These are phyloP conservation scores for Penicillium verrucosum DNA, from an alignment of 2,329 filamentous ascomycete genomes.

Conservation along the genomic window DNA sequence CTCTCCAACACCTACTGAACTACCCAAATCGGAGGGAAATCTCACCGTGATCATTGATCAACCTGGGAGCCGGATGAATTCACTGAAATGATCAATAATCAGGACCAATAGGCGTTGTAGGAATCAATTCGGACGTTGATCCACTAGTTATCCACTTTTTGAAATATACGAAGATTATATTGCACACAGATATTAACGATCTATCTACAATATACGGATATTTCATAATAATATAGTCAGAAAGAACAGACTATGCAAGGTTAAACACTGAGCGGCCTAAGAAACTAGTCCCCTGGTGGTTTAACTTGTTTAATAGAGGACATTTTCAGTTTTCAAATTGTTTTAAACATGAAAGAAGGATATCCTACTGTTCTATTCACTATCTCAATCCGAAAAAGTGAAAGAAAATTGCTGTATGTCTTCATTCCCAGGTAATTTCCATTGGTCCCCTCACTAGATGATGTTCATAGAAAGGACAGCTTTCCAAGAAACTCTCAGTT, in stretches of 20 bases:
- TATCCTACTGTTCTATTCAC: neutral
- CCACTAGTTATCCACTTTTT: neutral
- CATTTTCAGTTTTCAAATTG: neutral
- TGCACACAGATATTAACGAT: neutral
- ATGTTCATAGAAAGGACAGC: neutral
- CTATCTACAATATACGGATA: neutral
- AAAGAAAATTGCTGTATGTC: neutral
- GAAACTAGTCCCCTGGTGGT: too few relatives aligned
- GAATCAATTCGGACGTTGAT: neutral
- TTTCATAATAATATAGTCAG: neutral
- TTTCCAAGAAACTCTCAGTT: neutral
- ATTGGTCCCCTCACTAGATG: neutral
- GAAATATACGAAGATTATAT: neutral
- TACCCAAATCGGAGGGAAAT: neutral
- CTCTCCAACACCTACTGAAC: neutral
- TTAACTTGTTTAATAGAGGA: too few relatives aligned
- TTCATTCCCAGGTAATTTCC: neutral
- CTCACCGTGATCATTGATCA: neutral
- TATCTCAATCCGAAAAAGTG: neutral
- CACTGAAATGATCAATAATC: constrained; percentile 1
- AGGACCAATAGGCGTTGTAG: neutral
- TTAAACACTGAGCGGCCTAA: too few relatives aligned
- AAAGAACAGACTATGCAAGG: too few relatives aligned
- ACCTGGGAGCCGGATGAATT: neutral
- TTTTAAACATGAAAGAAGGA: neutral